These are phyloP conservation scores for Amborella trichopoda DNA, from an alignment of 164 flowering plant genomes.

Conservation along the genomic window DNA sequence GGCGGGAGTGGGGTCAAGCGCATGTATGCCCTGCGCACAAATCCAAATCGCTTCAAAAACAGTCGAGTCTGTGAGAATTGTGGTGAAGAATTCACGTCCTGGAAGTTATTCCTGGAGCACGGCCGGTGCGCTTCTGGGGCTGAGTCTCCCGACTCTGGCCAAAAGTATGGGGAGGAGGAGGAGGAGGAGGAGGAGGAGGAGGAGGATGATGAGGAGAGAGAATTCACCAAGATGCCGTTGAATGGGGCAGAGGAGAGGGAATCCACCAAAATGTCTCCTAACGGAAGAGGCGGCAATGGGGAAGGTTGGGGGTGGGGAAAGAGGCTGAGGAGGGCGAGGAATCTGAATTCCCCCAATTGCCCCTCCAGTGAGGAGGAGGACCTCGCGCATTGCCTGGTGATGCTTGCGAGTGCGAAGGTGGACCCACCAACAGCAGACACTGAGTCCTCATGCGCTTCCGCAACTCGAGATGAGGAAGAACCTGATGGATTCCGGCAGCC, in stretches of 20 bases:
- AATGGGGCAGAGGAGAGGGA: not conserved
- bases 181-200: constrained; percentile 8
- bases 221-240: not conserved
- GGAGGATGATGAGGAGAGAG: constrained; percentile 21
- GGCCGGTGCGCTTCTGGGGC: constrained; percentile 59
- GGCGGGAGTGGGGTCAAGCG: constrained; percentile 25
- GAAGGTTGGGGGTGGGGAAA: constrained; percentile 66
- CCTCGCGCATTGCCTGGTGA: constrained; percentile 66
- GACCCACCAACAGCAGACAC: constrained; percentile 36
- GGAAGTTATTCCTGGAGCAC: constrained; percentile 90
- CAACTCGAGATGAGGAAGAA: constrained; percentile 58
- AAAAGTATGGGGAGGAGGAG: constrained; percentile 35
- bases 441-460: constrained; percentile 77
- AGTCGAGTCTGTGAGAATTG: constrained; percentile 69
- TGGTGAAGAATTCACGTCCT: constrained; percentile 75
- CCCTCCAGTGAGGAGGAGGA: constrained; percentile 63
- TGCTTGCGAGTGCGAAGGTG: constrained; percentile 57
- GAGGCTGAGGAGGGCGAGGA: constrained; percentile 40
- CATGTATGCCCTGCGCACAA: constrained; percentile 69
- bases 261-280: too few relatives aligned
- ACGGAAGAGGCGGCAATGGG: too few relatives aligned
- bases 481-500: constrained; percentile 11
- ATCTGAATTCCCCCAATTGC: constrained; percentile 20
- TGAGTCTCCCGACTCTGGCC: constrained; percentile 43
- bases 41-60: constrained; percentile 64